A percentile compares a stretch with the other conserved stretches of the same genome.
These are phyloP conservation scores for Solidago caesia DNA, from an alignment of 129 eudicot genomes.

Conservation along the genomic window DNA sequence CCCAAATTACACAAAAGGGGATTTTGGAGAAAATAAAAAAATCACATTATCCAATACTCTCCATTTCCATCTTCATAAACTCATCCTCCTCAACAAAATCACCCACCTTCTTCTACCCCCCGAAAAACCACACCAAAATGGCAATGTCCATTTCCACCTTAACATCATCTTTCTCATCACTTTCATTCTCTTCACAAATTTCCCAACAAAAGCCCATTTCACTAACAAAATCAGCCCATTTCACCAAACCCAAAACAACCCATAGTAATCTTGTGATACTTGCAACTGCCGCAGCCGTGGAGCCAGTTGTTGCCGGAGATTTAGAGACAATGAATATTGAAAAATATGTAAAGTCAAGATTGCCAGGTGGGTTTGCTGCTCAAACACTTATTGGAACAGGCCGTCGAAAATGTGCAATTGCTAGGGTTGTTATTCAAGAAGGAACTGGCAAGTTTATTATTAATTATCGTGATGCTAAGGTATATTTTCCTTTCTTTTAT, in stretches of 20 bases:
- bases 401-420: constrained; percentile 83
- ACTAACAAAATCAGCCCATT: constrained; percentile 26
- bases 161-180: constrained; percentile 69
- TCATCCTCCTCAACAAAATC: constrained; percentile 15
- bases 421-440: constrained; percentile 88
- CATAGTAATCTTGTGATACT: constrained; percentile 29
- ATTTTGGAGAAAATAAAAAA: constrained; percentile 16
- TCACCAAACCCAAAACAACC: constrained; percentile 28
- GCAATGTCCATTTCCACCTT: constrained; percentile 57
- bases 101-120: not conserved
- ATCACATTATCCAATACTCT: constrained; percentile 29
- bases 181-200: constrained; percentile 74
- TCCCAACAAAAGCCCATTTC: constrained; percentile 44
- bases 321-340: constrained; percentile 37
- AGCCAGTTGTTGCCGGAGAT: constrained; percentile 31
- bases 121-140: constrained; percentile 35
- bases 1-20: constrained; percentile 7
- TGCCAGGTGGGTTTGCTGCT: constrained; percentile 93
- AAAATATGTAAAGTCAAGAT: constrained; percentile 69
- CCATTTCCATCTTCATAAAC: constrained; percentile 16
- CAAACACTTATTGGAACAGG: constrained; percentile 82
- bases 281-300: constrained; percentile 35
- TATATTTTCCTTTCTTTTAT: not conserved
- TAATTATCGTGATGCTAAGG: constrained; percentile 75
- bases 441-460: constrained; percentile 80